Base-by-base conservation (phyloP, 2,329 filamentous ascomycete genomes). In the Beauveria medogensis region DNA sequence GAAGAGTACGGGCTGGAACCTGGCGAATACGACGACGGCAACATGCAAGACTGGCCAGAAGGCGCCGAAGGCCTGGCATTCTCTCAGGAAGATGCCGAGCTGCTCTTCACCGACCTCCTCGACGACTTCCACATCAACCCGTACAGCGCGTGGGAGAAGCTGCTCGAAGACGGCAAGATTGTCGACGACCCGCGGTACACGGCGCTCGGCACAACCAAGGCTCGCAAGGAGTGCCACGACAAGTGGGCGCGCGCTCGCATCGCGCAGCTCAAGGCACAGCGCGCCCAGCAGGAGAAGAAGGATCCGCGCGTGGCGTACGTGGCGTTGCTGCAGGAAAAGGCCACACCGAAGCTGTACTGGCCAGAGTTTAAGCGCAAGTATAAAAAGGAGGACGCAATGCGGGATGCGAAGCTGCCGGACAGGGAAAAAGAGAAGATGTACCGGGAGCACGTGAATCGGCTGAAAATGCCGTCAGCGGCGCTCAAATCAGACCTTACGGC, bases 321-420 rank as follows among this genome's bases (percentile, higher is more conserved):
- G 63, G 82, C 83, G 0, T 89, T 99, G 64, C 78, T 99, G 34
- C 86, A 93, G 64, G 84, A 88, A 54, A 84, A 91, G 66, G 93
- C 92, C 0, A 94, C 88, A 0, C 88, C 91, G 0, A 97, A 96
- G 75, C 81, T 99, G 1, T 99, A 96, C 78, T 99, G 94, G 94
- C 88, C 91, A 0, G 94, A 99, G 71, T 99, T 99, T 75, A 91
- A 90, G 68, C 82, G 94, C 40, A 99, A 97, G 71, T 94, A 86
- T 74, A 89, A 88, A 65, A 92, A 89, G 65, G 92, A 96, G 65
- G 74, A 83, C 0, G 82, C 87, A 57, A 92, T 99, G 89, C 89
- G 87, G 63, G 89, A 93, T 62, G 78, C 83, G 34, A 82, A 80
- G 55, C 78, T 92, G 26, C 76, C 79, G 40, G 91, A 93, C 68